Evolutionary conservation across 768 basidiomycete genomes (phyloP), one percentile per base, ranked within the genome.

Genomic region (Dendrothele bispora): DNA sequence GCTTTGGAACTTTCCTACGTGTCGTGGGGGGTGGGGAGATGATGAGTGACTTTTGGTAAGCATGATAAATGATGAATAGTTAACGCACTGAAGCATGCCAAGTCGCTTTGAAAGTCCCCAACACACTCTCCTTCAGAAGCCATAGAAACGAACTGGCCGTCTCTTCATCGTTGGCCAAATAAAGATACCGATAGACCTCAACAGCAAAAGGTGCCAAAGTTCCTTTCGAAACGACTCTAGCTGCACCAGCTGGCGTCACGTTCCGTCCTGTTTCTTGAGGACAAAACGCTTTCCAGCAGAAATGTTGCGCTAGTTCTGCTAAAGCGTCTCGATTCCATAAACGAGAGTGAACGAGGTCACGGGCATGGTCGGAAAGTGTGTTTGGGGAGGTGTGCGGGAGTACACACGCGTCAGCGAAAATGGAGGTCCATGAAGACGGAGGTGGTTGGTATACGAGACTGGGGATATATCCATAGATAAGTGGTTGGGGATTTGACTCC

Each of bases 21-120:
- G n/a, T n/a, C n/a, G n/a, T n/a, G n/a, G n/a, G n/a, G n/a, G n/a
- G n/a, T n/a, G n/a, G n/a, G n/a, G n/a, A n/a, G n/a, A n/a, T 4
- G n/a, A 46, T 20, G 44, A 21, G 22, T n/a, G n/a, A n/a, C n/a
- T n/a, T n/a, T n/a, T n/a, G n/a, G n/a, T n/a, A n/a, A n/a, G n/a
- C n/a, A n/a, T n/a, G n/a, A n/a, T n/a, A n/a, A n/a, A n/a, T n/a
- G n/a, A n/a, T n/a, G n/a, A n/a, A 2, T 22, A 20, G 28, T 25
- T n/a, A 36, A 55, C 63, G 24, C 32, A 64, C 65, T 15, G 54
- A 44, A 44, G 61, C 57, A 20, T 14, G 39, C 65, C 64, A 67
- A 15, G 43, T 47, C 3, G 49, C 48, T 24, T 53, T 58, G 48
- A 63, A 65, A 7, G 59, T 52, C 4, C 57, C 55, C 1, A 64